These are phyloP conservation scores for Zygoascus meyerae DNA, from an alignment of 1,139 yeast species.

Conservation along the genomic window DNA sequence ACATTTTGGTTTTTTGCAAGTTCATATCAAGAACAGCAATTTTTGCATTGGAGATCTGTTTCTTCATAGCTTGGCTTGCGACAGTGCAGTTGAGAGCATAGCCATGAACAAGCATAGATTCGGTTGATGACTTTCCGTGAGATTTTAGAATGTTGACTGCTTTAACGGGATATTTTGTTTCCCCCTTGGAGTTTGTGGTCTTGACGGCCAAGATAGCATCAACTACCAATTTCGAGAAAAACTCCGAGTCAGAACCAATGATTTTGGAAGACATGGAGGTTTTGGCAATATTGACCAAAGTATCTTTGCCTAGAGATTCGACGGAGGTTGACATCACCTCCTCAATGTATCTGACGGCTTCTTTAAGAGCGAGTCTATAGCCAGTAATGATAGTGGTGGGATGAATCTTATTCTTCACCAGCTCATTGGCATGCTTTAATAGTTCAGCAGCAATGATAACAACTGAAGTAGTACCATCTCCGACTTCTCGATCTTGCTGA, in stretches of 20 bases:
- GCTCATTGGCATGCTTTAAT: slow-evolving; percentile 85
- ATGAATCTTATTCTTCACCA: slow-evolving; percentile 89
- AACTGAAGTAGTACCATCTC: slow-evolving; percentile 91
- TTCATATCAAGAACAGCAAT: slow-evolving; percentile 94
- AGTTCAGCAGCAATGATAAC: slow-evolving; percentile 93
- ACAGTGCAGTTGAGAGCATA: slow-evolving; percentile 96
- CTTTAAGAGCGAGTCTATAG: slow-evolving; percentile 86
- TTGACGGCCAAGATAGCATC: slow-evolving; percentile 95
- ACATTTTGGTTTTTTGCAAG: slow-evolving; percentile 94
- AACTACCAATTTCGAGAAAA: slow-evolving; percentile 85
- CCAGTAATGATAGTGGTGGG: slow-evolving; percentile 98
- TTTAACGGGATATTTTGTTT: slow-evolving; percentile 88
- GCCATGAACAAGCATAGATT: slow-evolving; percentile 83
- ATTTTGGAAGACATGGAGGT: slow-evolving; percentile 97
- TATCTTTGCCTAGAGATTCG: slow-evolving; percentile 74
- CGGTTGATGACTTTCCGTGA: slow-evolving; percentile 88
- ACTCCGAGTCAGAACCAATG: slow-evolving; percentile 92
- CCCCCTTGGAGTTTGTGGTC: slow-evolving; percentile 84
- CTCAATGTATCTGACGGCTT: slow-evolving; percentile 82
- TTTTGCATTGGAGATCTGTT: slow-evolving; percentile 63
- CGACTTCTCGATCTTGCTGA: slow-evolving; percentile 98
- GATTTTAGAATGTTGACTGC: slow-evolving; percentile 96
- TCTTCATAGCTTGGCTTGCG: slow-evolving; percentile 96
- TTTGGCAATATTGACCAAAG: slow-evolving; percentile 76
- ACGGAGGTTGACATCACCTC: slow-evolving; percentile 81